Percentiles rank a stretch among this genome's conserved stretches.
Conservation (phyloP, 768 basidiomycete species). For the Lyophyllum shimeji region DNA sequence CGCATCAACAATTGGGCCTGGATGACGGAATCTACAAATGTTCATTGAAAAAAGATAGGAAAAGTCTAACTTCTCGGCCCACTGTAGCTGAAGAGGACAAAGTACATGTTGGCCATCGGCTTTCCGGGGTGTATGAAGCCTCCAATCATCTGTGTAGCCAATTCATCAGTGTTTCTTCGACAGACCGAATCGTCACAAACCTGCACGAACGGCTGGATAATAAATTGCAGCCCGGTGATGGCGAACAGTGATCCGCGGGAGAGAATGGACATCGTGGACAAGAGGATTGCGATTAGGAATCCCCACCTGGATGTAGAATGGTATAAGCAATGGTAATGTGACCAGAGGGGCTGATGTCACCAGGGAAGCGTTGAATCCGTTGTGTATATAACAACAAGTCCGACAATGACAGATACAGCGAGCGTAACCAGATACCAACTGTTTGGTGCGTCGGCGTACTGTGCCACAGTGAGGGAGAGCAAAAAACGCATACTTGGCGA, state of each 20-base stretch:
- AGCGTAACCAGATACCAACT: slow-evolving; percentile 53
- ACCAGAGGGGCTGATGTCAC: slow-evolving; percentile 21
- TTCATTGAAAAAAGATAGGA: background rate
- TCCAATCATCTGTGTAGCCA: slow-evolving; percentile 52
- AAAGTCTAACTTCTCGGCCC: slow-evolving; percentile 9
- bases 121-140: slow-evolving; percentile 58
- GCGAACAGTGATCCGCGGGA: slow-evolving; percentile 46
- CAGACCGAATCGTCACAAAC: slow-evolving; percentile 24
- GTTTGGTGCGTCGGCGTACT: slow-evolving; percentile 58
- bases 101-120: slow-evolving; percentile 71
- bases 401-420: slow-evolving; percentile 39
- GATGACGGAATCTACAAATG: slow-evolving; percentile 37
- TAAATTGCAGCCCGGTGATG: slow-evolving; percentile 44
- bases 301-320: slow-evolving; percentile 39
- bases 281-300: slow-evolving; percentile 39
- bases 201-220: slow-evolving; percentile 51
- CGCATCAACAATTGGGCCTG: slow-evolving; percentile 43
- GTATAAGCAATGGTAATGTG: background rate
- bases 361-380: slow-evolving; percentile 48
- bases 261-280: slow-evolving; percentile 44
- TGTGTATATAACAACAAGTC: slow-evolving; percentile 44
- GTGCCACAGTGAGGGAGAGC: slow-evolving; percentile 1
- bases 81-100: slow-evolving; percentile 50
- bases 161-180: slow-evolving; percentile 16
- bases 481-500: background rate